Conservation (phyloP, 1,284 basidiomycete genomes). For the Fistulinella staudtii region DNA sequence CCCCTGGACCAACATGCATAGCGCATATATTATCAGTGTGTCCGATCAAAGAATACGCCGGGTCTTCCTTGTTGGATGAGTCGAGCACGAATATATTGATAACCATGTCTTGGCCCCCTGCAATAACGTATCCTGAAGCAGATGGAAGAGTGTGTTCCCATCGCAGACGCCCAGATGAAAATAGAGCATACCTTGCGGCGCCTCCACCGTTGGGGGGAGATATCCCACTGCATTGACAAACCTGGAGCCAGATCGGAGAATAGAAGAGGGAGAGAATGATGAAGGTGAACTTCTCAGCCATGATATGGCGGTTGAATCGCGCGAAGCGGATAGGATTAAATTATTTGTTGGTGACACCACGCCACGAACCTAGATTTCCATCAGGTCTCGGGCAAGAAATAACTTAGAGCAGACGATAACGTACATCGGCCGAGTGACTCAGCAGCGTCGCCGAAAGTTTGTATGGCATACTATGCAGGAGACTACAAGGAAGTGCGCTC, state of each 20-base stretch:
- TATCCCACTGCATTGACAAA: slow-evolving; percentile 83
- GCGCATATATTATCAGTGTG: slow-evolving; percentile 92
- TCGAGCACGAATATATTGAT: slow-evolving; percentile 77
- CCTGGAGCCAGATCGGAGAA: slow-evolving; percentile 66
- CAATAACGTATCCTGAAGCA: slow-evolving; percentile 70
- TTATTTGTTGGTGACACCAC: slow-evolving; percentile 65
- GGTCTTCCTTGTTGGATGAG: slow-evolving; percentile 54
- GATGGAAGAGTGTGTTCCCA: slow-evolving; percentile 2
- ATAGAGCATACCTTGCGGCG: slow-evolving; percentile 56
- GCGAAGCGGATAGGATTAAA: slow-evolving; percentile 81
- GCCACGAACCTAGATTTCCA: slow-evolving; percentile 62
- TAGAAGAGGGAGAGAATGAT: slow-evolving; percentile 50
- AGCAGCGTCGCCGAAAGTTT: slow-evolving; percentile 77
- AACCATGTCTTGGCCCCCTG: slow-evolving; percentile 82
- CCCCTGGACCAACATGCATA: slow-evolving; percentile 65
- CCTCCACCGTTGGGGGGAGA: slow-evolving; percentile 62
- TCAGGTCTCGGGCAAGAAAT: slow-evolving; percentile 10
- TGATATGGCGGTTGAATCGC: slow-evolving; percentile 84
- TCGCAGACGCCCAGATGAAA: slow-evolving; percentile 3
- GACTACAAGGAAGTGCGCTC: too few species aligned
- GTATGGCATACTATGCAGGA: too few species aligned
- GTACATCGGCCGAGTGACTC: slow-evolving; percentile 70
- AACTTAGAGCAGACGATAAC: slow-evolving; percentile 29
- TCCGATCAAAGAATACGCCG: slow-evolving; percentile 78
- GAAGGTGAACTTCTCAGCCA: slow-evolving; percentile 64